Conservation (phyloP, 306 rosid species). For the Cicer judaicum region DNA sequence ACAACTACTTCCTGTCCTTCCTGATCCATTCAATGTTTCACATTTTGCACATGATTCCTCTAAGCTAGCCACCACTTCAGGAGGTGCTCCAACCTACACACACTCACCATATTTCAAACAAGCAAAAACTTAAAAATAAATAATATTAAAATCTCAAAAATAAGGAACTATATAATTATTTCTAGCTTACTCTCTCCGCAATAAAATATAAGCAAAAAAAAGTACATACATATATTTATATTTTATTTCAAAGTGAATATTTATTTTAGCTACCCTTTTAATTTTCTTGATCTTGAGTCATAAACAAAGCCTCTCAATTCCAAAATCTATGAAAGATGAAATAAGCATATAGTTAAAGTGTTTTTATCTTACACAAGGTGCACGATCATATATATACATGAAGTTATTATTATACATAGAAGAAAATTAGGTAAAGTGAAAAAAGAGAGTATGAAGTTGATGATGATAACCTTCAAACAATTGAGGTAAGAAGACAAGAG, state of each 20-base stretch:
- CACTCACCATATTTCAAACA: conserved; percentile 37
- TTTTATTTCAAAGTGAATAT: too few relatives aligned
- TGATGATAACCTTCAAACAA: conserved; percentile 76
- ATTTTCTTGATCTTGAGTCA: too few relatives aligned
- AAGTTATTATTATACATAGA: neutral
- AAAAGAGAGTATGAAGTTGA: neutral
- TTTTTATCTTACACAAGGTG: neutral
- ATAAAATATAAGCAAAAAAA: too few relatives aligned
- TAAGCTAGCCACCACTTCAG: conserved; percentile 83
- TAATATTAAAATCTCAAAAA: neutral
- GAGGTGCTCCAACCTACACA: conserved; percentile 92
- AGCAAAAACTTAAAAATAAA: conserved; percentile 18
- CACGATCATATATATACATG: neutral
- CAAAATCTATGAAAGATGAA: too few relatives aligned
- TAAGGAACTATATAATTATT: too few relatives aligned
- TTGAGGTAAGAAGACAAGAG: conserved; percentile 85
- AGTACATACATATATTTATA: too few relatives aligned
- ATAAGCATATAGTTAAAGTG: neutral
- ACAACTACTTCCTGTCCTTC: conserved; percentile 43
- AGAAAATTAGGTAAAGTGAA: neutral
- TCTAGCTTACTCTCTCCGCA: too few relatives aligned
- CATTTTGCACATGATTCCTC: conserved; percentile 70
- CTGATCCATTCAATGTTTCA: conserved; percentile 36
- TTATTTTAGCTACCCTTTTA: too few relatives aligned
- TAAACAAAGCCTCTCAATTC: too few relatives aligned